These are phyloP conservation scores for Lobosporangium transversale DNA, from an alignment of 192 early-diverging fungal genomes.

Conservation along the genomic window DNA sequence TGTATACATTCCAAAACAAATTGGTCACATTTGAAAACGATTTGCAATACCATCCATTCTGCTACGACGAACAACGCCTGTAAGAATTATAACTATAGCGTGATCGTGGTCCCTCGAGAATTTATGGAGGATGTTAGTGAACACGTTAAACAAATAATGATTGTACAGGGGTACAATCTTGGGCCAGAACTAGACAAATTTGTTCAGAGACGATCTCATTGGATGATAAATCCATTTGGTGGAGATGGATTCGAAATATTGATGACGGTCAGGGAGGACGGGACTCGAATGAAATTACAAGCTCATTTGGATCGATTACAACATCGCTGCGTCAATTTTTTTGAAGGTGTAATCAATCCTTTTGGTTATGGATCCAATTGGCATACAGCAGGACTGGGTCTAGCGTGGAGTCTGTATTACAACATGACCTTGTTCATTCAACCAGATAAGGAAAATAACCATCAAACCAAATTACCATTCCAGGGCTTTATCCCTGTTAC, in stretches of 20 bases:
- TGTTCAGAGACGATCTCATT: conserved; percentile 32
- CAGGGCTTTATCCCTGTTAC: conserved; percentile 11
- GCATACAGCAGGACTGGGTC: conserved; percentile 19
- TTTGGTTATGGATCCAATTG: conserved; percentile 19
- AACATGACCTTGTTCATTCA: conserved; percentile 39
- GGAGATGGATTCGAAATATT: conserved; percentile 17
- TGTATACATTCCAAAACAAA: neutral
- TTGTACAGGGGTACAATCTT: conserved; percentile 19
- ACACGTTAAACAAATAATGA: conserved; percentile 4
- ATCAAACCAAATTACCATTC: neutral
- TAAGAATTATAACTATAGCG: conserved; percentile 9
- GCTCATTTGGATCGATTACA: conserved; percentile 26
- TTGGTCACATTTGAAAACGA: neutral
- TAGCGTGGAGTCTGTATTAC: conserved; percentile 19
- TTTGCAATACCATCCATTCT: neutral
- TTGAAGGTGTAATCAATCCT: conserved; percentile 1
- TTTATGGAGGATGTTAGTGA: conserved; percentile 4
- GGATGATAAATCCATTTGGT: conserved; percentile 20
- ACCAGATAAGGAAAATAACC: too few relatives aligned
- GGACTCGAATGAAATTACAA: conserved; percentile 8
- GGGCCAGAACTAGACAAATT: conserved; percentile 16
- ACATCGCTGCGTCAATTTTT: conserved; percentile 24
- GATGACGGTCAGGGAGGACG: conserved; percentile 9
- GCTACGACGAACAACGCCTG: conserved; percentile 4
- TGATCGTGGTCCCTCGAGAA: conserved; percentile 3